Base-by-base conservation (phyloP, 306 rosid species). In the Abrus precatorius region DNA sequence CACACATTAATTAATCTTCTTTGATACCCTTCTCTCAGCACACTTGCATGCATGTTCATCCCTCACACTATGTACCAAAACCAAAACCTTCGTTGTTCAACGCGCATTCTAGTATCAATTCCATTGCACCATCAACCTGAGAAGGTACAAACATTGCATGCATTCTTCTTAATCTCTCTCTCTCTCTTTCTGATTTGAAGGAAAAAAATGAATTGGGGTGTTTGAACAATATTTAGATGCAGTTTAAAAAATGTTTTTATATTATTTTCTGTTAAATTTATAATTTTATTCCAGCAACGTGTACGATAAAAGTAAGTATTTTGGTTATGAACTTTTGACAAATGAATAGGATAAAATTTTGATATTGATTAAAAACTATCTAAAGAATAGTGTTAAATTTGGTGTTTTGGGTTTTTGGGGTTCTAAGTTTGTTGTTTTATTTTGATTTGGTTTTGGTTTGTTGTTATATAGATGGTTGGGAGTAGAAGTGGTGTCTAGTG, bases 401-500 rank as follows among this genome's bases (percentile, higher is more conserved):
- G 20, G 56, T 9, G 72, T 29, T 74, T 74, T 56, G 40, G 65
- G 52, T 36, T 27, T 32, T 4, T 45, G 36, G 36, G 55, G 32
- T 75, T 66, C 2, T 7, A 81, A 20, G 4, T 20, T 20, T 50
- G 1, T 3, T n/a, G 8, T 20, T 20, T 65, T 54, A 13, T 32
- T 28, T 8, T 57, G 29, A 70, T 29, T 56, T 41, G 61, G 72
- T 41, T 76, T 1, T 53, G 53, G 8, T 33, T 79, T 32, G n/a
- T 38, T 63, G 50, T 50, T 30, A 27, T 32, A 48, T 56, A 76
- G 86, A 83, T 76, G 85, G 33, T 70, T 56, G 47, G 38, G 34
- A 79, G 11, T 69, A 45, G 79, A 48, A 62, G 78, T 59, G 36
- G 80, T 59, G 12, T 65, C 30, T 50, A 80, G 76, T 64, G 82